Evolutionary conservation across 257 asterid genomes (phyloP), one percentile per base, ranked within the genome.

Genomic region (Catharanthus roseus): DNA sequence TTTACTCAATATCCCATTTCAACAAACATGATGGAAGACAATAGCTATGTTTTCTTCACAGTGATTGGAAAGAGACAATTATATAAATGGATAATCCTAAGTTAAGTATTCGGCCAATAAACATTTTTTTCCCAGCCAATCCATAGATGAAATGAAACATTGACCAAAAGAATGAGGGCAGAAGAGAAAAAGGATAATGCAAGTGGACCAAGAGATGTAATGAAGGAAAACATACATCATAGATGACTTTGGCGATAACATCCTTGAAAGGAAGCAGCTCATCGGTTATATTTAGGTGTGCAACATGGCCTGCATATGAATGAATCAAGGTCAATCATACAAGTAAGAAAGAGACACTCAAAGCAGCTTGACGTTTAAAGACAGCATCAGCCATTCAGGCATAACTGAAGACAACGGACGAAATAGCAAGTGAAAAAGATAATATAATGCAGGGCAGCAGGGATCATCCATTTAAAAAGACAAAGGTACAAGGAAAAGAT

Each of bases 201-300:
- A 38, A 65, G 33, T 33, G 38, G 39, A 36, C 53, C 33, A 54
- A 24, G 54, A 42, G 24, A 4, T n/a, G 54, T 11, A 19, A 50
- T 57, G 33, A 45, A 73, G 10, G 28, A 31, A 71, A 75, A 67
- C 95, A 68, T 89, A 93, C 99, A 85, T 93, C 99, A 61, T 89
- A 88, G 72, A 93, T 86, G 73, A 93, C 96, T 87, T 89, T 89
- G 47, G 97, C 97, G 72, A 91, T 80, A 56, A 89, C 88, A 67
- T 88, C 88, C 89, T 89, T 91, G 80, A 88, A 86, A 34, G 90
- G 93, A 69, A 93, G 93, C 70, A 89, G 81, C 50, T 93, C 97
- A 70, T 89, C 96, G 39, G 86, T 74, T 75, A 93, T 84, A 84
- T 93, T 93, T 83, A 93, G 80, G 83, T 93, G 99, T 65, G 97